Evolutionary conservation across 805 yeast genomes (phyloP).

Genomic region (Isabelozyma heimii): DNA sequence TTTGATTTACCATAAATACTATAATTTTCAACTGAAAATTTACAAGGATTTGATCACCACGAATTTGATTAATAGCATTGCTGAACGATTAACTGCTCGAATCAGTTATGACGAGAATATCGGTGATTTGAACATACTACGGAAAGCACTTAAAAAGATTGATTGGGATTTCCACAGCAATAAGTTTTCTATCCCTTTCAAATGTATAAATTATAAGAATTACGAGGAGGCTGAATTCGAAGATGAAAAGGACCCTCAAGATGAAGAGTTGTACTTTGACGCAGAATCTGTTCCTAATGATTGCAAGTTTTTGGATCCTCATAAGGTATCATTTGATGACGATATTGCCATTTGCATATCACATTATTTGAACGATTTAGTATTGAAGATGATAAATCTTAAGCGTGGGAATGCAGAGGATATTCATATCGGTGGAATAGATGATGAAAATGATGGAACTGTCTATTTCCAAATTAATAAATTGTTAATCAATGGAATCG

Average conservation of each 20-base stretch:
- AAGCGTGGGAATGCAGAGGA: slow-evolving; percentile 43
- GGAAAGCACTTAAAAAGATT: slow-evolving; percentile 16
- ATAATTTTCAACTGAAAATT: slow-evolving; percentile 40
- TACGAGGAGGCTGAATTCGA: slow-evolving; percentile 34
- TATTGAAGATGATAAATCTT: slow-evolving; percentile 28
- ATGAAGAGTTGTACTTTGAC: slow-evolving; percentile 12
- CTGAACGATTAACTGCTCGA: slow-evolving; percentile 42
- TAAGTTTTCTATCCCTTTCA: slow-evolving; percentile 25
- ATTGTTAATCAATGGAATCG: slow-evolving; percentile 31
- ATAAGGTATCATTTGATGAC: slow-evolving; percentile 9
- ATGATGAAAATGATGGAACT: slow-evolving; percentile 35
- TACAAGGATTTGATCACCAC: slow-evolving; percentile 63
- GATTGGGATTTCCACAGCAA: slow-evolving; percentile 34
- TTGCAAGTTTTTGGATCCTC: slow-evolving; percentile 5
- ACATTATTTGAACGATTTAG: slow-evolving; percentile 34
- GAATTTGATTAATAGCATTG: slow-evolving; percentile 52
- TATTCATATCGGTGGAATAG: slow-evolving; percentile 16
- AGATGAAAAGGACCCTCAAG: slow-evolving; percentile 6
- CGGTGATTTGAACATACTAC: slow-evolving; percentile 9
- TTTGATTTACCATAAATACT: slow-evolving; percentile 63
- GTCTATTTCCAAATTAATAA: slow-evolving; percentile 21
- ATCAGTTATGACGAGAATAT: slow-evolving; percentile 8
- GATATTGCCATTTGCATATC: slow-evolving; percentile 18
- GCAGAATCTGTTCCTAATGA: not conserved
- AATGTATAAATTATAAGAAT: slow-evolving; percentile 30